Base-by-base conservation (phyloP, 2,329 filamentous ascomycete genomes). In the Rhynchosporium agropyri region DNA sequence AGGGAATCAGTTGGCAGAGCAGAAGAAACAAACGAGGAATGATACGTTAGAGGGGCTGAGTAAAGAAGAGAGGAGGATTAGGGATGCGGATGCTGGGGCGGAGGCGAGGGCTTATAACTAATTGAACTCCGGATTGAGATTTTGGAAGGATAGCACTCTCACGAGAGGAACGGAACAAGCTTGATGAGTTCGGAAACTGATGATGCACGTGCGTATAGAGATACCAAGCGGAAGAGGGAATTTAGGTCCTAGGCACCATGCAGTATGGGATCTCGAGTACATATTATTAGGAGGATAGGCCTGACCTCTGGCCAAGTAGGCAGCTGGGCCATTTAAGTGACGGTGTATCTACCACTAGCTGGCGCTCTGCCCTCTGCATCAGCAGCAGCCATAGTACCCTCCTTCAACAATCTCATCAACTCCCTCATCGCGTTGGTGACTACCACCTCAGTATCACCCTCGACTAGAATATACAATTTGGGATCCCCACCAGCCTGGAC, bases 401-500 rank as follows among this genome's bases (percentile, higher is more conserved):
- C 95, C 74, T 89, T 92, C 70, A 99, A 79, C 72, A 97, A 79
- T 53, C 93, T 85, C 74, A 92, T 94, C 68, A 99, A 82, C 78
- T 98, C 93, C 69, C 87, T 86, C 84, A 99, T 91, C 2, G 95
- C 95, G 72, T 91, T 89, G 58, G 90, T 91, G 33, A 99, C 95
- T 38, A 92, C 88, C 59, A 97, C 81, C 77, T 99, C 95, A 0
- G 95, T 98, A 73, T 99, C 95, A 48, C 95, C 95, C 76, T 99
- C 95, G 62, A 99, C 96, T 65, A 99, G 84, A 72, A 99, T 97
- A 75, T 98, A 99, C 71, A 99, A 80, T 80, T 98, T 98, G n/a
- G 95, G 90, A 69, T 92, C 88, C 60, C 88, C 89, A 42, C 85
- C 87, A 0, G 88, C 76, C 7, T 83, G 85, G 1, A 92, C 92